Percentiles rank a stretch among this genome's conserved stretches.
These are phyloP conservation scores for Zygoascus bituminiphila DNA, from an alignment of 805 yeast species.

Conservation along the genomic window DNA sequence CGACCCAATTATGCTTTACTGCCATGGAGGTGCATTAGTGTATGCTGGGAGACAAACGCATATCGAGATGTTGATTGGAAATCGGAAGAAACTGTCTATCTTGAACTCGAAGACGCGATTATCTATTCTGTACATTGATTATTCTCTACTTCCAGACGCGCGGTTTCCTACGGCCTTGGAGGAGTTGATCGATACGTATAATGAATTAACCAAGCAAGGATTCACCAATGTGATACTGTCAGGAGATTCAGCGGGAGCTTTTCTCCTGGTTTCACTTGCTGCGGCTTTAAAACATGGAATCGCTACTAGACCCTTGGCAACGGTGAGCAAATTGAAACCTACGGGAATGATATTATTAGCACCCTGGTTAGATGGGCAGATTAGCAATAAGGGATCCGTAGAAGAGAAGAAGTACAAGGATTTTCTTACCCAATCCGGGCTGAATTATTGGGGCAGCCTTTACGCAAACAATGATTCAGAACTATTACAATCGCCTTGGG, in stretches of 20 bases:
- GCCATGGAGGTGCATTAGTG: neutral
- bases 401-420: neutral
- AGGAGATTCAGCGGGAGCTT: neutral
- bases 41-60: neutral
- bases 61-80: neutral
- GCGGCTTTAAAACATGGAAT: neutral
- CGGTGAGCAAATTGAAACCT: neutral
- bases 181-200: neutral
- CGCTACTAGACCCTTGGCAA: neutral
- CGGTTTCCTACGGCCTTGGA: neutral
- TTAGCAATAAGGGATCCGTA: neutral
- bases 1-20: neutral
- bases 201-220: neutral
- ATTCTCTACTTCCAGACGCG: neutral
- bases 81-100: neutral
- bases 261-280: neutral
- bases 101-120: neutral
- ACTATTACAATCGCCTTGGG: neutral
- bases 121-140: neutral
- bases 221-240: neutral
- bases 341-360: neutral
- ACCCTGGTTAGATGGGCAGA: neutral
- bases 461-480: neutral
- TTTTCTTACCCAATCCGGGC: neutral
- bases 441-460: neutral